Percentiles rank a stretch among this genome's conserved stretches.
Evolutionary conservation across 2,329 filamentous ascomycete genomes (phyloP).

Genomic region (Acephala macrosclerotiorum): DNA sequence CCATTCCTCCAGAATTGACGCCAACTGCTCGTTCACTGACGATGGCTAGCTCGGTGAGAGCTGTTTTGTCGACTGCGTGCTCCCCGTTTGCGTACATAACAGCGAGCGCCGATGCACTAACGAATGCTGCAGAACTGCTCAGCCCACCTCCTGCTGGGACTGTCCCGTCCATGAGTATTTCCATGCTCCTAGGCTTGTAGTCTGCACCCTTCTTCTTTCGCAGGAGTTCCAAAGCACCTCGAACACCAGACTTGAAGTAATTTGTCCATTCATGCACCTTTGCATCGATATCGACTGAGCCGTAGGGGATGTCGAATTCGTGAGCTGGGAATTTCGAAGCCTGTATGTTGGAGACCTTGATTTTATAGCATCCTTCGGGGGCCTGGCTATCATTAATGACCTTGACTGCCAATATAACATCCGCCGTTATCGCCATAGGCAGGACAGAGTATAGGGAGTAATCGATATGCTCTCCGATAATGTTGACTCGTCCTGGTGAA

Average conservation of each 20-base stretch:
- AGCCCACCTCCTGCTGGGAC: conserved; percentile 92
- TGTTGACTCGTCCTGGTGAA: conserved; percentile 94
- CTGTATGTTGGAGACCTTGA: conserved; percentile 84
- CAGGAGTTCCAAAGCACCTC: conserved; percentile 81
- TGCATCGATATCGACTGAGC: conserved; percentile 81
- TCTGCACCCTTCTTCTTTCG: conserved; percentile 66
- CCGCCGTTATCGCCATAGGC: conserved; percentile 92
- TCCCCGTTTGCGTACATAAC: conserved; percentile 88
- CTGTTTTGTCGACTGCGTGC: conserved; percentile 82
- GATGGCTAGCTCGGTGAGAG: conserved; percentile 90
- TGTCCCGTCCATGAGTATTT: conserved; percentile 88
- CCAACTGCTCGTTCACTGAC: conserved; percentile 94
- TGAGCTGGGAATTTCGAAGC: conserved; percentile 76
- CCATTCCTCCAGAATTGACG: conserved; percentile 98
- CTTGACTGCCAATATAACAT: conserved; percentile 85
- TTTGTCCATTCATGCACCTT: conserved; percentile 94
- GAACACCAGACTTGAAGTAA: conserved; percentile 94
- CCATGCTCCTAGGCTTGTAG: conserved; percentile 79
- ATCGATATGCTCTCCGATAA: conserved; percentile 99
- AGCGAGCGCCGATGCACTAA: conserved; percentile 87
- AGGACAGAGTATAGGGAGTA: conserved; percentile 97
- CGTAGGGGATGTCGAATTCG: conserved; percentile 74
- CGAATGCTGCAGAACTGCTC: conserved; percentile 92
- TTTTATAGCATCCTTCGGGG: conserved; percentile 62
- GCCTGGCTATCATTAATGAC: conserved; percentile 54